Evolutionary conservation across 2,329 filamentous ascomycete genomes (phyloP).

Genomic region (Apiospora marii): DNA sequence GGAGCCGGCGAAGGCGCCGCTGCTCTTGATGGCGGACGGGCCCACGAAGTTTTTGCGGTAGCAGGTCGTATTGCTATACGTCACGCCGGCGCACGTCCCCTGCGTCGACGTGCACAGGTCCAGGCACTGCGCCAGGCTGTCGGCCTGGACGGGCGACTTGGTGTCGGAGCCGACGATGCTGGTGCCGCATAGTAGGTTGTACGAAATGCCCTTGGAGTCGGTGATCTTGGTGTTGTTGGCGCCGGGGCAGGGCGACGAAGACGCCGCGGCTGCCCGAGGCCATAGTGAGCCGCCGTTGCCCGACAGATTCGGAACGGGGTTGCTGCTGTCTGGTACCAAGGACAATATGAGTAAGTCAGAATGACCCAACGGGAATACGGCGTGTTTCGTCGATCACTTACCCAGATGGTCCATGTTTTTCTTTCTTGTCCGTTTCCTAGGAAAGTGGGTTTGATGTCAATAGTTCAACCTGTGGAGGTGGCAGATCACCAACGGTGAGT

Average conservation of each 20-base stretch:
- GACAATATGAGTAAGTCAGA: neutral
- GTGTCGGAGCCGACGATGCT: neutral
- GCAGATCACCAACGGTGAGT: neutral
- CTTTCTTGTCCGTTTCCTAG: neutral
- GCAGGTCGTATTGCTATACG: neutral
- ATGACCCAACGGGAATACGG: neutral
- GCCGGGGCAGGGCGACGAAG: neutral
- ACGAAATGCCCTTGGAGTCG: neutral
- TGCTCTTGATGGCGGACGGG: neutral
- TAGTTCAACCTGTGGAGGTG: neutral
- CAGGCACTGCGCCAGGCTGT: neutral
- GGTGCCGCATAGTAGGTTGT: slow-evolving; percentile 1
- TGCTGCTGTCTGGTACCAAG: neutral
- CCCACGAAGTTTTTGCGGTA: neutral
- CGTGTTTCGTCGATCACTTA: neutral
- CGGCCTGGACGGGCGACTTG: neutral
- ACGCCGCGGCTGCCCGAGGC: neutral
- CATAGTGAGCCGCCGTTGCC: neutral
- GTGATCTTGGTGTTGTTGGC: slow-evolving; percentile 3
- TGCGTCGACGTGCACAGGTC: neutral
- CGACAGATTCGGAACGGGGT: neutral
- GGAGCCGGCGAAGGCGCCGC: neutral
- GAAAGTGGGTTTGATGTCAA: neutral
- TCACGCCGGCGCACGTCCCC: neutral
- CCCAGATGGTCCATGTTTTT: neutral